Base-by-base conservation (phyloP, 768 basidiomycete species). In the Hypholoma fasciculare region DNA sequence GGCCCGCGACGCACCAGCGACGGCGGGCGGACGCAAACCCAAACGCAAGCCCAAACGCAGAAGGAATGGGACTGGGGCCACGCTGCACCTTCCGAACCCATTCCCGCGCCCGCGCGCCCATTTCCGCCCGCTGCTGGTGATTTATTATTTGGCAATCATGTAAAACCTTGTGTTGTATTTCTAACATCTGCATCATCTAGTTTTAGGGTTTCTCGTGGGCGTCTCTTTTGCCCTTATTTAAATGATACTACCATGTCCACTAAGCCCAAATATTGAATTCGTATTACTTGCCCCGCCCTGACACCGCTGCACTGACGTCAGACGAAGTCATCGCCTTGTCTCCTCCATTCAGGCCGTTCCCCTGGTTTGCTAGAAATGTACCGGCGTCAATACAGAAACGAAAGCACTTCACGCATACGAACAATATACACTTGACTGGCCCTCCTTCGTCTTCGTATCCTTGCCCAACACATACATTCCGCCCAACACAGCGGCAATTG, bases 311-410 rank as follows among this genome's bases (percentile, higher is more conserved):
- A 38, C 54, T 54, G 26, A 54, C 54, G 23, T 47, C 54, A 14
- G 54, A 46, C 9, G 49, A 38, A 20, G 50, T 58, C 57, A 58
- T 51, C 12, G 40, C 42, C 19, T 19, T 34, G 20, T 59, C 46
- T 7, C 26, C 19, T 13, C 47, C 38, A 13, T 42, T 54, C 9
- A 44, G 6, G 17, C 57, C 52, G n/a, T 49, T 27, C 11, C 56
- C 56, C 30, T 43, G 40, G 2, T 47, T 46, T 17, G 54, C 44
- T 54, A 26, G n/a, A 27, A 1, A 14, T 20, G 14, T 17, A 17
- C 46, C 43, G 36, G 20, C 34, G 34, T 14, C 17, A 26, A 14
- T 8, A 36, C 19, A 3, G 14, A 38, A 36, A 36, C 30, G 14
- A 11, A 37, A 38, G 20, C 1, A 19, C 11, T n/a, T 12, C 4